phyloP scores from a whole-genome alignment of 169 alveolate genomes.

The Plasmodium sp. region DNA sequence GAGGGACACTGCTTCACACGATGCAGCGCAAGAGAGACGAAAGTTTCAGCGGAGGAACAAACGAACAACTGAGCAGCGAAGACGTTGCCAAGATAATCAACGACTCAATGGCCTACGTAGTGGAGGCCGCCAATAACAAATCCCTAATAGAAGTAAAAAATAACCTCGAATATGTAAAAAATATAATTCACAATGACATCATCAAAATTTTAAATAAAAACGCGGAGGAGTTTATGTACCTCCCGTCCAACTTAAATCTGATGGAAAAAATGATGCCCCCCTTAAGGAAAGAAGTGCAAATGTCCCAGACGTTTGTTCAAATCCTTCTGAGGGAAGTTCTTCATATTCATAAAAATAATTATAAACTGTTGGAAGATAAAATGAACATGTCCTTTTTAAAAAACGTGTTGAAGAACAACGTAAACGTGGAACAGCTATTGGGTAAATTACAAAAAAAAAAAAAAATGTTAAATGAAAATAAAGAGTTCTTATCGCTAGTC shows the following conservation, averaged over 20 bases:
- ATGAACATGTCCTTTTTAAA: slow-evolving; percentile 29
- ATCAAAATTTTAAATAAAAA: slow-evolving; percentile 58
- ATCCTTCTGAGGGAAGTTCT: slow-evolving; percentile 21
- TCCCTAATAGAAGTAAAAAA: slow-evolving; percentile 14
- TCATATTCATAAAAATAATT: slow-evolving; percentile 1
- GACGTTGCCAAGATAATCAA: slow-evolving; percentile 18
- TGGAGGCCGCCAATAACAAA: slow-evolving; percentile 35
- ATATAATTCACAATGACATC: slow-evolving; percentile 52
- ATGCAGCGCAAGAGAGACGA: background rate
- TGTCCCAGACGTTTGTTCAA: slow-evolving; percentile 24
- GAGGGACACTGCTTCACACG: background rate
- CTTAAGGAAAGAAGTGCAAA: slow-evolving; percentile 28
- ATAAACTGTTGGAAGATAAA: slow-evolving; percentile 34
- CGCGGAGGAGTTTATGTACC: slow-evolving; percentile 45
- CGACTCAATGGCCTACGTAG: slow-evolving; percentile 28
- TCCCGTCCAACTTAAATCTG: slow-evolving; percentile 57
- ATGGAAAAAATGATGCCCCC: slow-evolving; percentile 62
- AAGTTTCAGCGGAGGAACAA: background rate
- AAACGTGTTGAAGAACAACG: slow-evolving; percentile 27
- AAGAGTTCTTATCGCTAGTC: slow-evolving; percentile 27
- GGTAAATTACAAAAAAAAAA: slow-evolving; percentile 62
- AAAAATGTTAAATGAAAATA: slow-evolving; percentile 23
- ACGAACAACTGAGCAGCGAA: slow-evolving; percentile 10
- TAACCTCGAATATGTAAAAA: slow-evolving; percentile 43
- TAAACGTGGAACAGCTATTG: slow-evolving; percentile 58